phyloP scores from a whole-genome alignment of 352 stramenopile species.

The Globisporangium abappressorium region DNA sequence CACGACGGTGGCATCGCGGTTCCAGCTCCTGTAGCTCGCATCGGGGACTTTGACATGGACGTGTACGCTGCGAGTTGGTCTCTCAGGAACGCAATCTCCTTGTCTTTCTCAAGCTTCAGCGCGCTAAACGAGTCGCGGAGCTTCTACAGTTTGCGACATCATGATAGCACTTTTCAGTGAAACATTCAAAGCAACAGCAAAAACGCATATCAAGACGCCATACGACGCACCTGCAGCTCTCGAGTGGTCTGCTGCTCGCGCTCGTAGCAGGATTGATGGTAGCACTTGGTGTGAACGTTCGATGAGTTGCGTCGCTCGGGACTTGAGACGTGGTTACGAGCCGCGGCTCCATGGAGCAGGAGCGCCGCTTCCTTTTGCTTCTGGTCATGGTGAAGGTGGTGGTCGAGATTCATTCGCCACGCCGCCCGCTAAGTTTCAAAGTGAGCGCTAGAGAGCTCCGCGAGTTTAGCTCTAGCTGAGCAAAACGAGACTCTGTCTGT shows the following conservation, averaged over 20 bases:
- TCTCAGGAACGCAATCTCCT: constrained; percentile 50
- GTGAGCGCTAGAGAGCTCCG: neutral
- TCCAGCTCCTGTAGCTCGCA: neutral
- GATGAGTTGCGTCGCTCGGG: constrained; percentile 11
- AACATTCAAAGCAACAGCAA: neutral
- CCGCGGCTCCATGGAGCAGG: neutral
- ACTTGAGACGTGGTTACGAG: constrained; percentile 2
- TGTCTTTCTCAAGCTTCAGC: constrained; percentile 53
- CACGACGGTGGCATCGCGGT: neutral
- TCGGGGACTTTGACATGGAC: constrained; percentile 7
- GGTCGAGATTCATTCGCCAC: constrained; percentile 15
- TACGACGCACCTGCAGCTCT: constrained; percentile 31
- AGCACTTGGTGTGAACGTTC: constrained; percentile 12
- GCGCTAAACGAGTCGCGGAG: constrained; percentile 50
- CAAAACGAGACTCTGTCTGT: neutral
- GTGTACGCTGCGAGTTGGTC: constrained; percentile 29
- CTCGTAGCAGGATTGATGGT: constrained; percentile 26
- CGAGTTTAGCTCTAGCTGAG: constrained; percentile 2
- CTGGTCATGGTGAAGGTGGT: constrained; percentile 10
- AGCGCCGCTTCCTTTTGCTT: constrained; percentile 7
- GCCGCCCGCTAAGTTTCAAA: neutral
- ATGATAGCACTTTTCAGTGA: neutral
- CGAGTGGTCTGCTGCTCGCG: constrained; percentile 23
- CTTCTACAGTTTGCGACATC: constrained; percentile 20
- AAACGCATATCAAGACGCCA: neutral